Evolutionary conservation across 2,329 filamentous ascomycete genomes (phyloP).

Genomic region (Blumeria graminis): DNA sequence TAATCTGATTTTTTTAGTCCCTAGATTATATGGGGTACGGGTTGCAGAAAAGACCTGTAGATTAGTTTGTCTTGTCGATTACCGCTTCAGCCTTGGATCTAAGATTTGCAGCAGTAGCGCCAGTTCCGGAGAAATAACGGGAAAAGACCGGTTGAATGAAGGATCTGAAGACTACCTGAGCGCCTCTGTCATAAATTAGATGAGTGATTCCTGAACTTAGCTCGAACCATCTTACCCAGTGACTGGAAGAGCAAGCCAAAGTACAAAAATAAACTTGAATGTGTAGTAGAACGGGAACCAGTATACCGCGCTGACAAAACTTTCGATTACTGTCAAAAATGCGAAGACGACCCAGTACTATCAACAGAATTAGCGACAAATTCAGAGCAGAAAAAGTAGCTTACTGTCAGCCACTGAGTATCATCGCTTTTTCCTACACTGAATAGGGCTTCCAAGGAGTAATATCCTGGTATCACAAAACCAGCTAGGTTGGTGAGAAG

Average conservation of each 20-base stretch:
- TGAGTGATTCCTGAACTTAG: neutral
- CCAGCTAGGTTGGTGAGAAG: conserved; percentile 72
- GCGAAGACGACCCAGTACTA: conserved; percentile 78
- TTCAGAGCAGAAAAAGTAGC: conserved; percentile 12
- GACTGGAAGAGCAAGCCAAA: conserved; percentile 92
- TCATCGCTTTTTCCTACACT: conserved; percentile 47
- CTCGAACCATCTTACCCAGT: conserved; percentile 47
- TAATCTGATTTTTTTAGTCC: too few species aligned
- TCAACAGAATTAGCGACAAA: conserved; percentile 2
- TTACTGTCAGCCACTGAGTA: conserved; percentile 55
- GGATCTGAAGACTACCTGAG: conserved; percentile 89
- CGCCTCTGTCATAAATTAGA: conserved; percentile 37
- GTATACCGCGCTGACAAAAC: conserved; percentile 63
- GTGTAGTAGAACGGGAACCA: conserved; percentile 99
- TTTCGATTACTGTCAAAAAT: conserved; percentile 65
- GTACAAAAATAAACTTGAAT: conserved; percentile 94
- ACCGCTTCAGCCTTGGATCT: conserved; percentile 56
- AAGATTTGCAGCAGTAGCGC: conserved; percentile 64
- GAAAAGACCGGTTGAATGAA: conserved; percentile 79
- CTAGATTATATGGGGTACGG: too few species aligned
- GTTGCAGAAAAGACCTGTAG: too few species aligned
- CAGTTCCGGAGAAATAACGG: conserved; percentile 55
- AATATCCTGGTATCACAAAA: conserved; percentile 64
- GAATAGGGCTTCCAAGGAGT: conserved; percentile 60
- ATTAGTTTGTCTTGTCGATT: neutral